These are phyloP conservation scores for Chlamydomonas reinhardtii DNA, from an alignment of 163 green algal genomes.

Conservation along the genomic window DNA sequence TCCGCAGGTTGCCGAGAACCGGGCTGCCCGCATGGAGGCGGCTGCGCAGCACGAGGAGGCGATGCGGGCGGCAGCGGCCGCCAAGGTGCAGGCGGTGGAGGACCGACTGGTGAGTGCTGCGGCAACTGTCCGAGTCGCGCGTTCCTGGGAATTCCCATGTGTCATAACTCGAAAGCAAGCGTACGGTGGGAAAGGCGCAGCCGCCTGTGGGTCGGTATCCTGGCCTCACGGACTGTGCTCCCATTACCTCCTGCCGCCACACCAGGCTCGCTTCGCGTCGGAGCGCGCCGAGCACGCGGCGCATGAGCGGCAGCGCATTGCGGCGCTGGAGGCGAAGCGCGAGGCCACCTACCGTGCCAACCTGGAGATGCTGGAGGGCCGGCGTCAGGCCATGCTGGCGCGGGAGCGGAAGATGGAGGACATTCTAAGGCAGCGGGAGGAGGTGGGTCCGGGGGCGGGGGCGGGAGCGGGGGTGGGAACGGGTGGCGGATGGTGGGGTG, in stretches of 20 bases:
- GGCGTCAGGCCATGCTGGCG: conserved; percentile 7
- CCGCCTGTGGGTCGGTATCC: too few relatives aligned
- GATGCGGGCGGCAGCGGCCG: conserved; percentile 6
- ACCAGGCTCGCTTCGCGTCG: conserved; percentile 15
- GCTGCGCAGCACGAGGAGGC: conserved; percentile 28
- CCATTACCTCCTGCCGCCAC: background rate
- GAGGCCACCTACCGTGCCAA: conserved; percentile 38
- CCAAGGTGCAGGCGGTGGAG: conserved; percentile 29
- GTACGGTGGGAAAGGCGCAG: too few relatives aligned
- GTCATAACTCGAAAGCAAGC: too few relatives aligned
- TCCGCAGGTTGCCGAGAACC: conserved; percentile 19
- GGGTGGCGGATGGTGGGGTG: background rate
- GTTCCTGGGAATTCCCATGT: too few relatives aligned
- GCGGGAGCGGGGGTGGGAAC: too few relatives aligned
- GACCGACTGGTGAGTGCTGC: conserved; percentile 31
- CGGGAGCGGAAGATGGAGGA: conserved; percentile 27
- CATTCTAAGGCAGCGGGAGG: conserved; percentile 47
- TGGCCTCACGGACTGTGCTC: too few relatives aligned
- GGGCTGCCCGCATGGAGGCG: conserved; percentile 4
- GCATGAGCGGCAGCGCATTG: conserved; percentile 12
- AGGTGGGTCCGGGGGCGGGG: conserved; percentile 28
- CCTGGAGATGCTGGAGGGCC: conserved; percentile 22
- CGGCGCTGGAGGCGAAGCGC: conserved; percentile 3
- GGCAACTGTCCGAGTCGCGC: too few relatives aligned
- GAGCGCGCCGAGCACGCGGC: conserved; percentile 9